Evolutionary conservation across 2,329 filamentous ascomycete genomes (phyloP).

Genomic region (Coniochaeta prunicola): DNA sequence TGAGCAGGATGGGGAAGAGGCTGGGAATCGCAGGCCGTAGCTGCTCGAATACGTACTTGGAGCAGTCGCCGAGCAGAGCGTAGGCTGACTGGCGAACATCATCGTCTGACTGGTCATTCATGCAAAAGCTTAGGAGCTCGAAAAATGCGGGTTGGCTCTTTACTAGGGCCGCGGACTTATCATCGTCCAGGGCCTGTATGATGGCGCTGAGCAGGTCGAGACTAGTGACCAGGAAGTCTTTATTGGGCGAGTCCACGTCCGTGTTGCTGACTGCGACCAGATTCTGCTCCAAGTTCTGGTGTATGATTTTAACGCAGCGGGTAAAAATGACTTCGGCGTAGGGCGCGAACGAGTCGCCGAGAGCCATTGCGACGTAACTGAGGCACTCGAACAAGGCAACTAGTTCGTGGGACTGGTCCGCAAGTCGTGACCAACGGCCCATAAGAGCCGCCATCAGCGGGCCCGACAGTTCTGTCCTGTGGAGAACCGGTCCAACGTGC

Average conservation of each 20-base stretch:
- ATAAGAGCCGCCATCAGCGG: conserved; percentile 91
- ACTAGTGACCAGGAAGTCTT: conserved; percentile 94
- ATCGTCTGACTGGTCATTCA: conserved; percentile 84
- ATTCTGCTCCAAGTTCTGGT: conserved; percentile 79
- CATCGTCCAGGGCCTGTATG: conserved; percentile 75
- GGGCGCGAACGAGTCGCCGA: conserved; percentile 73
- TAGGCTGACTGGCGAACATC: conserved; percentile 96
- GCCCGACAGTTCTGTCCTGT: conserved; percentile 72
- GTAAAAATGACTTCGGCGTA: conserved; percentile 83
- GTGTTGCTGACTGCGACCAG: conserved; percentile 62
- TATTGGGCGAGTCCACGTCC: conserved; percentile 72
- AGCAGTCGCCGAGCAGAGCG: conserved; percentile 87
- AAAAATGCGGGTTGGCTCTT: conserved; percentile 79
- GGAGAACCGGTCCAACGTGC: conserved; percentile 74
- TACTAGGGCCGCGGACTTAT: conserved; percentile 71
- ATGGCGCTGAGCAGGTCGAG: conserved; percentile 89
- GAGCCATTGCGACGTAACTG: conserved; percentile 84
- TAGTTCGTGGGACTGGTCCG: conserved; percentile 84
- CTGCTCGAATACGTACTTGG: conserved; percentile 83
- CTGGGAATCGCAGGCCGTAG: conserved; percentile 66
- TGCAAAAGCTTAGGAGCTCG: conserved; percentile 81
- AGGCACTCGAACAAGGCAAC: conserved; percentile 95
- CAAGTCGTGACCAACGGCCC: conserved; percentile 76
- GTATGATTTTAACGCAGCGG: conserved; percentile 85
- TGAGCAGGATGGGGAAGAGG: conserved; percentile 74